Percentiles rank a stretch among this genome's conserved stretches.
phyloP scores from a whole-genome alignment of 306 rosid genomes.

The Carpinus viminea region DNA sequence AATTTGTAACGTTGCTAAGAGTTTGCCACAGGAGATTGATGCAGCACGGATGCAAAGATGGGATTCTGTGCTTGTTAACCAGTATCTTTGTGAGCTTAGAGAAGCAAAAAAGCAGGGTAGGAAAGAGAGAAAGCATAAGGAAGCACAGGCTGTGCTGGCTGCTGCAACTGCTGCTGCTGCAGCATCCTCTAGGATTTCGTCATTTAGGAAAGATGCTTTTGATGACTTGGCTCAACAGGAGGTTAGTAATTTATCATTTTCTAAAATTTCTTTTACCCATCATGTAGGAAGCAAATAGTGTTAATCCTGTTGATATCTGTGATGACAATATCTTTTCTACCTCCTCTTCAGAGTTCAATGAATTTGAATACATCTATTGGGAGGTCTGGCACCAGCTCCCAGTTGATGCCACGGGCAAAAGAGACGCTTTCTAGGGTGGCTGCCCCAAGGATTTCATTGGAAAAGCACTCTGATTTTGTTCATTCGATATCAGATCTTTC shows the following conservation, averaged over 20 bases:
- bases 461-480: constrained; percentile 63
- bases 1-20: constrained; percentile 54
- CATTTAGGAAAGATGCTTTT: constrained; percentile 76
- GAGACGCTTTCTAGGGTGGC: constrained; percentile 80
- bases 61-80: constrained; percentile 85
- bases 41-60: constrained; percentile 61
- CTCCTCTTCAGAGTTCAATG: constrained; percentile 46
- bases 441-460: constrained; percentile 60
- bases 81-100: constrained; percentile 71
- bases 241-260: constrained; percentile 43
- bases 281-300: neutral
- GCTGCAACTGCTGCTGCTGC: constrained; percentile 99
- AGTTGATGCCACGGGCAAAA: constrained; percentile 78
- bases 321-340: neutral
- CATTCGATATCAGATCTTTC: constrained; percentile 52
- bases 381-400: constrained; percentile 60
- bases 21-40: constrained; percentile 80
- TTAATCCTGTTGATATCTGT: constrained; percentile 7
- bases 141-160: constrained; percentile 97
- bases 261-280: neutral
- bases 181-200: constrained; percentile 83
- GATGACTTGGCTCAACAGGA: constrained; percentile 72
- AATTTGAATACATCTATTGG: constrained; percentile 50
- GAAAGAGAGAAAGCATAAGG: constrained; percentile 90
- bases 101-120: constrained; percentile 98